Evolutionary conservation across 1,284 basidiomycete species (phyloP).

Genomic region (Tilletia walkeri): DNA sequence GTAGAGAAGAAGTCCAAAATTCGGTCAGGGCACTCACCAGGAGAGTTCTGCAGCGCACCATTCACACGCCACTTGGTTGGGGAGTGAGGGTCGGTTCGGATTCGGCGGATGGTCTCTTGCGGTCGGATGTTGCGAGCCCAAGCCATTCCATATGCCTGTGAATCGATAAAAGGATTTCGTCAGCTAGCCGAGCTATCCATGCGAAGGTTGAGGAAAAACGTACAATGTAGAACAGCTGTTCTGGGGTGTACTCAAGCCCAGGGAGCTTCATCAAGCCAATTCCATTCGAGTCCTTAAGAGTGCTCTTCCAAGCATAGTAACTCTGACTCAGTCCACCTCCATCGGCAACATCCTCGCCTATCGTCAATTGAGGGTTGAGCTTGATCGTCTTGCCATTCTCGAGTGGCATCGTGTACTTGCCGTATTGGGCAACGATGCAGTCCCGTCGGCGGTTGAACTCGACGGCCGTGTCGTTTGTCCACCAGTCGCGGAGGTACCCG

Average conservation of each 20-base stretch:
- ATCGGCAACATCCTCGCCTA: slow-evolving; percentile 70
- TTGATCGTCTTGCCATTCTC: slow-evolving; percentile 77
- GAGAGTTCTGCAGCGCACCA: slow-evolving; percentile 42
- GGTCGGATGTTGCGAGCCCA: slow-evolving; percentile 47
- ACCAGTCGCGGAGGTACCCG: slow-evolving; percentile 70
- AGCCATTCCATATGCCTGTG: slow-evolving; percentile 36
- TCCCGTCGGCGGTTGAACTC: slow-evolving; percentile 79
- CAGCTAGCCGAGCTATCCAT: background rate
- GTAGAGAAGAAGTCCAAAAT: too few relatives aligned
- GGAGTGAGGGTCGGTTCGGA: slow-evolving; percentile 52
- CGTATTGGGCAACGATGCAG: slow-evolving; percentile 87
- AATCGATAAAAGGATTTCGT: background rate
- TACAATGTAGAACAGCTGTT: slow-evolving; percentile 57
- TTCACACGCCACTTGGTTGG: slow-evolving; percentile 50
- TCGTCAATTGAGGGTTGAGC: slow-evolving; percentile 72
- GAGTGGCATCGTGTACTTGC: slow-evolving; percentile 75
- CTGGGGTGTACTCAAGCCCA: slow-evolving; percentile 51
- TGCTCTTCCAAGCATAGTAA: slow-evolving; percentile 55
- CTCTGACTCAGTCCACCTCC: slow-evolving; percentile 56
- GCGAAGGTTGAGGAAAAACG: slow-evolving; percentile 2
- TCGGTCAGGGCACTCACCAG: slow-evolving; percentile 13
- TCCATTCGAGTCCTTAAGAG: slow-evolving; percentile 32
- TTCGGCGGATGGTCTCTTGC: slow-evolving; percentile 43
- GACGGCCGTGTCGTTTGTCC: slow-evolving; percentile 70
- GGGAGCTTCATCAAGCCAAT: slow-evolving; percentile 52